Evolutionary conservation across 2,329 filamentous ascomycete species (phyloP), one percentile per base, ranked within the genome.

Genomic region (Thermothelomyces thermophilus): DNA sequence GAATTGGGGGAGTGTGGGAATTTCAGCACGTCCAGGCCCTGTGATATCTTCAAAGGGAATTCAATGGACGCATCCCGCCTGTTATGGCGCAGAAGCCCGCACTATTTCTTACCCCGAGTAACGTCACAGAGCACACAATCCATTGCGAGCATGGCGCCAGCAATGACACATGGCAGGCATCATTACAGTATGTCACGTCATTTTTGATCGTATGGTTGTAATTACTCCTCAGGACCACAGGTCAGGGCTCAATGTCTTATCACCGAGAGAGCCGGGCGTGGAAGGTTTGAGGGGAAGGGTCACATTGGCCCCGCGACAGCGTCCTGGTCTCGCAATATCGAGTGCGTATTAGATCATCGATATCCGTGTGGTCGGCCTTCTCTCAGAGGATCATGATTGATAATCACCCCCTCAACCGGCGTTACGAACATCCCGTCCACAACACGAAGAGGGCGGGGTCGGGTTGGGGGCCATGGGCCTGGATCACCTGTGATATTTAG

Each of bases 261-360:
- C 16, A 14, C 13, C 13, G 33, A 35, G 13, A n/a, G 5, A 26
- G 24, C 24, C 24, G 24, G 9, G 5, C 9, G 24, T 9, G 5
- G 24, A 26, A 26, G 9, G 9, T 13, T 10, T 2, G n/a, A 19
- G n/a, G 2, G 20, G 33, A 28, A 28, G n/a, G n/a, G n/a, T n/a
- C n/a, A n/a, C n/a, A 22, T 9, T 33, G 26, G 19, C 42, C 42
- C 42, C 42, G 42, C 42, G 41, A 36, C 5, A 31, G 33, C 14
- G 44, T 10, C 9, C 10, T 33, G 13, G 35, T 40, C 14, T 46
- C 44, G 44, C 44, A 30, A 46, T 46, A 37, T 22, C 19, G 24
- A 24, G 16, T 39, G 44, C 35, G 16, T 24, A 46, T 46, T 28
- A 36, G 44, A 36, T 31, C 35, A 46, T 46, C 34, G 34, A 46